These are phyloP conservation scores for Chloranthus sessilifolius DNA, from an alignment of 164 flowering plant species.

Conservation along the genomic window DNA sequence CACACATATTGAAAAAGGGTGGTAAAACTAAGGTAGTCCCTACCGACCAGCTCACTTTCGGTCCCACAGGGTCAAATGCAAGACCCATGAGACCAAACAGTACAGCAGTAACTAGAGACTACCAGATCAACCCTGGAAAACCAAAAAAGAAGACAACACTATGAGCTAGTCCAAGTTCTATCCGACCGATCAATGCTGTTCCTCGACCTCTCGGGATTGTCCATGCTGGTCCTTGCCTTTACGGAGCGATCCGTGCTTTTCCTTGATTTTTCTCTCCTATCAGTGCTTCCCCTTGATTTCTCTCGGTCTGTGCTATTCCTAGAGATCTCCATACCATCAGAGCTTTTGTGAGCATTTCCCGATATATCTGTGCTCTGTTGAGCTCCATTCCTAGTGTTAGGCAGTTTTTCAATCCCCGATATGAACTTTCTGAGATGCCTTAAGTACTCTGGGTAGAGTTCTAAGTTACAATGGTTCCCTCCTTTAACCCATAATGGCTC, in stretches of 20 bases:
- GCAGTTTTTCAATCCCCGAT: conserved; percentile 48
- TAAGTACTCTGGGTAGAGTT: conserved; percentile 54
- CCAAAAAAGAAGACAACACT: conserved; percentile 6
- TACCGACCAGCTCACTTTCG: no score
- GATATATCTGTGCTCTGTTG: conserved; percentile 12
- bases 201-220: conserved; percentile 54
- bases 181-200: conserved; percentile 84
- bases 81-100: no score
- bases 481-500: conserved; percentile 71
- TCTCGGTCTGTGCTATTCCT: conserved; percentile 52
- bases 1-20: no score
- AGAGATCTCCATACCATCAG: conserved; percentile 25
- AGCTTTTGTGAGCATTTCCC: conserved; percentile 18
- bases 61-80: not conserved
- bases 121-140: no score
- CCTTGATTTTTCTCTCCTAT: conserved; percentile 46
- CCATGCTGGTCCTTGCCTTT: conserved; percentile 47
- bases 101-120: no score
- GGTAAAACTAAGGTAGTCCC: no score
- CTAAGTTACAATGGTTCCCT: conserved; percentile 63
- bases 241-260: conserved; percentile 38
- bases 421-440: conserved; percentile 59
- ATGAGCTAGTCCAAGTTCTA: conserved; percentile 8
- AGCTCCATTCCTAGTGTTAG: conserved; percentile 13
- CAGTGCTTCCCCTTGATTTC: conserved; percentile 46